These are phyloP conservation scores for Kickxella alabastrina DNA, from an alignment of 192 early-diverging fungal species.

Conservation along the genomic window DNA sequence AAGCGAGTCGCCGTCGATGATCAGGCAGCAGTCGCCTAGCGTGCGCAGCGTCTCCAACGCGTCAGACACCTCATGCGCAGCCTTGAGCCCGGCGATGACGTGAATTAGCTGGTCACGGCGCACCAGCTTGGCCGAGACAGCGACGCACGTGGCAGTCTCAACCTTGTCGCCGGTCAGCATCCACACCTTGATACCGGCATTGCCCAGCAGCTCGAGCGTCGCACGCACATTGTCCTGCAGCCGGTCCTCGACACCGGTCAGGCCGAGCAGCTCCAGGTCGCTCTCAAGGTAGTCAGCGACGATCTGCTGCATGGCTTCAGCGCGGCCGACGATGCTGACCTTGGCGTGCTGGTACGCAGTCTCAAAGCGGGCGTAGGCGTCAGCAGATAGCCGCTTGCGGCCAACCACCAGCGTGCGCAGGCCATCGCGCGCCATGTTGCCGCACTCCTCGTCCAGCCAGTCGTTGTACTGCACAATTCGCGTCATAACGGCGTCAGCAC, in stretches of 20 bases:
- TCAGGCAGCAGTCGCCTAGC: slow-evolving; percentile 72
- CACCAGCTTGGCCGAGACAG: slow-evolving; percentile 87
- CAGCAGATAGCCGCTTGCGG: slow-evolving; percentile 71
- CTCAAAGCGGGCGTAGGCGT: slow-evolving; percentile 65
- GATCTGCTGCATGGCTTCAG: slow-evolving; percentile 62
- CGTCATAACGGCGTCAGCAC: slow-evolving; percentile 88
- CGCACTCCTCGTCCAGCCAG: slow-evolving; percentile 97
- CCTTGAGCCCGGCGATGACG: slow-evolving; percentile 66
- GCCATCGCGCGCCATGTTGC: slow-evolving; percentile 94
- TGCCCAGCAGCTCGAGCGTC: slow-evolving; percentile 83
- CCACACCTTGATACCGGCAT: slow-evolving; percentile 92
- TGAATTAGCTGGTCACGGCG: slow-evolving; percentile 83
- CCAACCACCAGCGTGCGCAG: slow-evolving; percentile 92
- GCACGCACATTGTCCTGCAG: slow-evolving; percentile 88
- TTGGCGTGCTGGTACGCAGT: slow-evolving; percentile 66
- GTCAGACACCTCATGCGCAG: slow-evolving; percentile 47
- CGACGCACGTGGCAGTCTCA: slow-evolving; percentile 94
- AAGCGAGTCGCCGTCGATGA: slow-evolving; percentile 92
- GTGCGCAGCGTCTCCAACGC: slow-evolving; percentile 70
- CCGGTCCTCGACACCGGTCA: slow-evolving; percentile 96
- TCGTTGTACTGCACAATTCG: slow-evolving; percentile 87
- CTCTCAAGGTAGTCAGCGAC: slow-evolving; percentile 68
- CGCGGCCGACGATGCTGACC: slow-evolving; percentile 66
- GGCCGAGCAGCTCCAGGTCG: slow-evolving; percentile 84
- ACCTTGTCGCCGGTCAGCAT: slow-evolving; percentile 99